phyloP scores from a whole-genome alignment of 1,284 basidiomycete genomes.

The Neotropicomus parvogracilis region DNA sequence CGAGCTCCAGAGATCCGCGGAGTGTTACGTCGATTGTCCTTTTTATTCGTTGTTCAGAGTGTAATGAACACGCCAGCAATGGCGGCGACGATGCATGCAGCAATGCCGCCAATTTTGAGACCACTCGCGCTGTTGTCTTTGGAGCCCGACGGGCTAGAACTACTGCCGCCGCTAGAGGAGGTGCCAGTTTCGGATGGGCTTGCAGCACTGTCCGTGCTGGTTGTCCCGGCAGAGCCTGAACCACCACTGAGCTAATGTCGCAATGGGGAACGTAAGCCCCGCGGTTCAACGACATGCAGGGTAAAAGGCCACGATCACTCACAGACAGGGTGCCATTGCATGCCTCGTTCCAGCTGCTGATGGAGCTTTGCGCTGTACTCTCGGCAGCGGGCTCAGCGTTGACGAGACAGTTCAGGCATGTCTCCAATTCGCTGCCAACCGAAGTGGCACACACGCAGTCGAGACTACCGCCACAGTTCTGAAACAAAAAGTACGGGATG shows the following conservation, averaged over 20 bases:
- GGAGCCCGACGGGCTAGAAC: too few relatives aligned
- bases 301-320: not conserved
- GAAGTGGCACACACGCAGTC: slow-evolving; percentile 14
- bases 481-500: not conserved
- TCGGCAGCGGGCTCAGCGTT: not conserved
- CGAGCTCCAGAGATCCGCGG: too few relatives aligned
- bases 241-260: slow-evolving; percentile 17
- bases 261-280: not conserved
- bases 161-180: too few relatives aligned
- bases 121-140: too few relatives aligned
- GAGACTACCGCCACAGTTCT: slow-evolving; percentile 12
- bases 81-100: too few relatives aligned
- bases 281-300: not conserved
- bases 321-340: slow-evolving; percentile 22
- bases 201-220: too few relatives aligned
- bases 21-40: too few relatives aligned
- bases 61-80: too few relatives aligned
- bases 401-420: slow-evolving; percentile 24
- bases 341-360: slow-evolving; percentile 16
- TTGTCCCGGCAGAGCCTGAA: not conserved
- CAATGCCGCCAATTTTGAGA: too few relatives aligned
- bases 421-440: slow-evolving; percentile 13
- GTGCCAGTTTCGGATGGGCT: too few relatives aligned
- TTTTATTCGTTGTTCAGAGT: too few relatives aligned
- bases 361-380: slow-evolving; percentile 4